These are phyloP conservation scores for Emmonsiellopsis sp. DNA, from an alignment of 2,329 filamentous ascomycete species.

Conservation along the genomic window DNA sequence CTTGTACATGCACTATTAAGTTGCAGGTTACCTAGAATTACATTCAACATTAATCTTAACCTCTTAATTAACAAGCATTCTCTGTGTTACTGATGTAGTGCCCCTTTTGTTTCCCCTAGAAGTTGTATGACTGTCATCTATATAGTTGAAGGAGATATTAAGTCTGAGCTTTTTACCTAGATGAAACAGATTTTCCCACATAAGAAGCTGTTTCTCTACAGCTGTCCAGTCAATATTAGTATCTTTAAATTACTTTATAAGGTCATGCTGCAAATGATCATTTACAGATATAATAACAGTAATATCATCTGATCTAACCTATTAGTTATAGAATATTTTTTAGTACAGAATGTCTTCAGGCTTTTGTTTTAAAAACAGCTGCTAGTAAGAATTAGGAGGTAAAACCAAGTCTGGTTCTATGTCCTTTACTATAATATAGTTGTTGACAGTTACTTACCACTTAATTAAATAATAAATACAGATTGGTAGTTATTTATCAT, in stretches of 20 bases:
- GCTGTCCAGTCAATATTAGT: conserved; percentile 20
- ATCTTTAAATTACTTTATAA: conserved; percentile 21
- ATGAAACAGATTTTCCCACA: conserved; percentile 18
- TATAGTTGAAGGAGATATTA: conserved; percentile 23
- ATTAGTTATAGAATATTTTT: background rate
- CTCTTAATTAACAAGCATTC: conserved; percentile 7
- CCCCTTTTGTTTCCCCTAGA: conserved; percentile 6
- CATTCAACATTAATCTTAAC: conserved; percentile 8
- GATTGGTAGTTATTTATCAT: no score
- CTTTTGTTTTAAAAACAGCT: background rate
- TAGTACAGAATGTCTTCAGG: background rate
- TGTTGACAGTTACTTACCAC: no score
- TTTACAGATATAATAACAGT: conserved; percentile 17
- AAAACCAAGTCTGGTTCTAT: background rate
- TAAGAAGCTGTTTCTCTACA: conserved; percentile 21
- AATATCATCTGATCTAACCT: background rate
- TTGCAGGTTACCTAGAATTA: conserved; percentile 4
- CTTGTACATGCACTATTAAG: conserved; percentile 7
- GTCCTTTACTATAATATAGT: background rate
- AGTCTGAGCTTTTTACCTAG: conserved; percentile 23
- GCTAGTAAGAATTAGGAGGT: background rate
- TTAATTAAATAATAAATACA: no score
- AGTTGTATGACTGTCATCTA: conserved; percentile 11
- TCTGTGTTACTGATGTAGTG: conserved; percentile 7
- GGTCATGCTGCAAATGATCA: conserved; percentile 19